Evolutionary conservation across 129 eudicot species (phyloP).

Genomic region (Scalesia atractyloides): DNA sequence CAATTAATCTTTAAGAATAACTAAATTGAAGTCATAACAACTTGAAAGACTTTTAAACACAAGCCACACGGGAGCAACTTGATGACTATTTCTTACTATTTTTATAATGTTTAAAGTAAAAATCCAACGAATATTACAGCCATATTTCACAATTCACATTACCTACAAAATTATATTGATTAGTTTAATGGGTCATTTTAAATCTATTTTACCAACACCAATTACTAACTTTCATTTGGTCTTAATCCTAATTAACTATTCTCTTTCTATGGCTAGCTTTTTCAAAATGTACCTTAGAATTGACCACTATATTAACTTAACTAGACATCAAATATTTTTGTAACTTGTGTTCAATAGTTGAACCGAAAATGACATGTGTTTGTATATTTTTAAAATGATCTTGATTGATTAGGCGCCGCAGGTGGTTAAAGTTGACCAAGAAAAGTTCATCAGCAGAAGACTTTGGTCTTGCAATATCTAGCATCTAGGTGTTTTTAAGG

Average conservation of each 20-base stretch:
- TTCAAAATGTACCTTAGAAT: slow-evolving; percentile 18
- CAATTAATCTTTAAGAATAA: background rate
- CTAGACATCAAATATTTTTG: slow-evolving; percentile 13
- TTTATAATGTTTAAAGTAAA: slow-evolving; percentile 18
- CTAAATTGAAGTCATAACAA: background rate
- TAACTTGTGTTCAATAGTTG: background rate
- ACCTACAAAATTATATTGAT: slow-evolving; percentile 16
- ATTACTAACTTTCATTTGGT: slow-evolving; percentile 3
- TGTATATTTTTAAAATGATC: background rate
- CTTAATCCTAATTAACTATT: slow-evolving; percentile 9
- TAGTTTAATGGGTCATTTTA: slow-evolving; percentile 24
- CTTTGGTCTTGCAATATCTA: background rate
- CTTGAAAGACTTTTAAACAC: background rate
- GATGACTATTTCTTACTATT: background rate
- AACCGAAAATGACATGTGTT: background rate
- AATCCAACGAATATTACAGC: slow-evolving; percentile 20
- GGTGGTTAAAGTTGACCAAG: slow-evolving; percentile 7
- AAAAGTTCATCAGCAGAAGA: background rate
- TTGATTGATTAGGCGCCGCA: background rate
- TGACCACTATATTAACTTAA: slow-evolving; percentile 33
- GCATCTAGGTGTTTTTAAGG: background rate
- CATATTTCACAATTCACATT: slow-evolving; percentile 34
- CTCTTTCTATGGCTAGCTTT: slow-evolving; percentile 6
- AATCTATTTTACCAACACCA: slow-evolving; percentile 21
- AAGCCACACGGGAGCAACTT: background rate